These are phyloP conservation scores for Thalia dealbata DNA, from an alignment of 176 grass and related monocot genomes.

Conservation along the genomic window DNA sequence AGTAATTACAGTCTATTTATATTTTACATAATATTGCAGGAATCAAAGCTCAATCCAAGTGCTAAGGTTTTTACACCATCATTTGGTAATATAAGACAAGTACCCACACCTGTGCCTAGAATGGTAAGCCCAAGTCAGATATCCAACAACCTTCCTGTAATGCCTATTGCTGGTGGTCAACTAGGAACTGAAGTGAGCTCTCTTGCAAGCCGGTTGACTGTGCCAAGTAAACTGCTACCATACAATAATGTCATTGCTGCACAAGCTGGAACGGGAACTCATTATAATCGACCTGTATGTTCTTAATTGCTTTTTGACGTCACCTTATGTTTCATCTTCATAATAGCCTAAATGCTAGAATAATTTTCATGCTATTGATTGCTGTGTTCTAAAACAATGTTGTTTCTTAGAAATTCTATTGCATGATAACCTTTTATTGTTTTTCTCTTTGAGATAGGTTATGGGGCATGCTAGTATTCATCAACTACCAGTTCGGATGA, in stretches of 20 bases:
- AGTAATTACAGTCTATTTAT: not conserved
- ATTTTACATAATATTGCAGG: slow-evolving; percentile 43
- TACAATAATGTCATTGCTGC: slow-evolving; percentile 51
- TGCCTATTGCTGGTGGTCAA: slow-evolving; percentile 34
- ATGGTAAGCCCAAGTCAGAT: slow-evolving; percentile 37
- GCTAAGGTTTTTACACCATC: slow-evolving; percentile 81
- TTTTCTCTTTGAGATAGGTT: slow-evolving; percentile 31
- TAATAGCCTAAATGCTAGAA: too few relatives aligned
- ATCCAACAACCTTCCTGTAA: slow-evolving; percentile 29
- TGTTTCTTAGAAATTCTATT: not conserved
- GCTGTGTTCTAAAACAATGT: not conserved
- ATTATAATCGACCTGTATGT: slow-evolving; percentile 51
- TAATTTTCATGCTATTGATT: too few relatives aligned
- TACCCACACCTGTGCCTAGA: slow-evolving; percentile 29
- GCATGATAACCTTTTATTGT: slow-evolving; percentile 14
- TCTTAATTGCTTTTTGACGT: not conserved
- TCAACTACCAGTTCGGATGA: slow-evolving; percentile 42
- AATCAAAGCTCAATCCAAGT: slow-evolving; percentile 83
- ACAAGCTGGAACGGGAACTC: slow-evolving; percentile 40
- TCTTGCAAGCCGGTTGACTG: slow-evolving; percentile 32
- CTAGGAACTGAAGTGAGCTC: slow-evolving; percentile 43
- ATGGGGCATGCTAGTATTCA: slow-evolving; percentile 25
- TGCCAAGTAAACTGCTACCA: slow-evolving; percentile 46
- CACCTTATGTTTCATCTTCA: not conserved
- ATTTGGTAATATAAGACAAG: slow-evolving; percentile 42